These are phyloP conservation scores for Hibiscus mutabilis DNA, from an alignment of 345 rosid genomes.

Conservation along the genomic window DNA sequence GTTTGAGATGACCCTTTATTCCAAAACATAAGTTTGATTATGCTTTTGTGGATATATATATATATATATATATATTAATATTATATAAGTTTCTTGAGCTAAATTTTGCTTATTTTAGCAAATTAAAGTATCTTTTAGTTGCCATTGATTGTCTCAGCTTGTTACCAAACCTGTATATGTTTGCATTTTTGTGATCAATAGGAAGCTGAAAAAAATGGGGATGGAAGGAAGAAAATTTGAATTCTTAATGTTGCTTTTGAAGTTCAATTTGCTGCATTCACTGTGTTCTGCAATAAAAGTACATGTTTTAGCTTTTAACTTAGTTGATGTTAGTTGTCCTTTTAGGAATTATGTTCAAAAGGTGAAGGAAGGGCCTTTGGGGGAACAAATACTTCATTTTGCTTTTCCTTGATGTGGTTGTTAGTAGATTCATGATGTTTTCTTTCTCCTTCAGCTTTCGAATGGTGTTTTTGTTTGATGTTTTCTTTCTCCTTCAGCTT, in stretches of 20 bases:
- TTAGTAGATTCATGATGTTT: neutral
- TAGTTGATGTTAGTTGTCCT: too few species aligned
- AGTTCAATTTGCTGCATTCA: neutral
- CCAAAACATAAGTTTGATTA: too few species aligned
- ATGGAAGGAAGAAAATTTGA: neutral
- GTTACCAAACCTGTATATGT: neutral
- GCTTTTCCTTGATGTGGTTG: neutral
- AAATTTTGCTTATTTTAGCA: neutral
- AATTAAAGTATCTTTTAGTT: constrained; percentile 3
- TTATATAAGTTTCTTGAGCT: neutral
- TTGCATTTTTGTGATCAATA: neutral
- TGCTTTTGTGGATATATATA: neutral
- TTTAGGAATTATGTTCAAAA: too few species aligned
- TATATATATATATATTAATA: neutral
- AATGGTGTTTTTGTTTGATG: neutral
- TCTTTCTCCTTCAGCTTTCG: neutral
- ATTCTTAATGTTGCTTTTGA: neutral
- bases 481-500: neutral
- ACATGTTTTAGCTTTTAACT: too few species aligned
- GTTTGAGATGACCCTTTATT: too few species aligned
- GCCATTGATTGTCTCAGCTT: neutral
- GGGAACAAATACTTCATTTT: neutral
- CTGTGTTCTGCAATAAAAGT: neutral
- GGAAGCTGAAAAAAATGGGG: neutral
- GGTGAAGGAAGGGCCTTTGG: neutral